phyloP scores from a whole-genome alignment of 2,329 filamentous ascomycete species.

The Colletotrichum zoysiae region DNA sequence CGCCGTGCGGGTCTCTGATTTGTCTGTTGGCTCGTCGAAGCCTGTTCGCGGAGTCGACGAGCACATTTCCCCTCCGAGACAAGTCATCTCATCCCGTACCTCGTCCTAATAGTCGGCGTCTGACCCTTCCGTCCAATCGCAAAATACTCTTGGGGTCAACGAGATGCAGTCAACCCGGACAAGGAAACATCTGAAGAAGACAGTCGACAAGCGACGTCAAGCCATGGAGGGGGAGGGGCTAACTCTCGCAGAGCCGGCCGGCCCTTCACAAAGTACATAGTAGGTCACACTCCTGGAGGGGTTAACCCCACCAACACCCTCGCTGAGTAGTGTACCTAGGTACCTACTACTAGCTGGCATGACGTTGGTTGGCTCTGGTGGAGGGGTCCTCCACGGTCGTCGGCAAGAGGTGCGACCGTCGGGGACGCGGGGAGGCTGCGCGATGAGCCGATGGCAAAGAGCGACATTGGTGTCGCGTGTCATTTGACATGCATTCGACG shows the following conservation, averaged over 20 bases:
- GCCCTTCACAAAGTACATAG: conserved; percentile 11
- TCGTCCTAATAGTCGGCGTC: conserved; percentile 1
- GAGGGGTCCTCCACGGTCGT: conserved; percentile 21
- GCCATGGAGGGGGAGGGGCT: conserved; percentile 1
- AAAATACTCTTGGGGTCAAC: background rate
- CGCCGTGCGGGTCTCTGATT: conserved; percentile 40
- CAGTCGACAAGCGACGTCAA: background rate
- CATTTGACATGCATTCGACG: conserved; percentile 6
- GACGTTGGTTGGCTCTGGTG: conserved; percentile 32
- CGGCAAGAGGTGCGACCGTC: conserved; percentile 11
- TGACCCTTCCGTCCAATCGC: background rate
- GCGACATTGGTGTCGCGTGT: conserved; percentile 38
- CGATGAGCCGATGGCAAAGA: conserved; percentile 7
- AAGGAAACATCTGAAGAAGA: conserved; percentile 1
- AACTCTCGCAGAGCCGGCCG: background rate
- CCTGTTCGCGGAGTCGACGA: conserved; percentile 33
- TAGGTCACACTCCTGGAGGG: conserved; percentile 1
- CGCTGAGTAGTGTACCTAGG: background rate
- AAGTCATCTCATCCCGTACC: conserved; percentile 15
- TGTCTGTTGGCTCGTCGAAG: conserved; percentile 37
- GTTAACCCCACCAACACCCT: conserved; percentile 34
- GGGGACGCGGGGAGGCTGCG: conserved; percentile 8
- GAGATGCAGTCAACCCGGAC: background rate
- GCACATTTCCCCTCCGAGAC: conserved; percentile 30
- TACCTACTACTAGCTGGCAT: conserved; percentile 17